Conservation (phyloP, 768 basidiomycete species). For the Astraeus odoratus region DNA sequence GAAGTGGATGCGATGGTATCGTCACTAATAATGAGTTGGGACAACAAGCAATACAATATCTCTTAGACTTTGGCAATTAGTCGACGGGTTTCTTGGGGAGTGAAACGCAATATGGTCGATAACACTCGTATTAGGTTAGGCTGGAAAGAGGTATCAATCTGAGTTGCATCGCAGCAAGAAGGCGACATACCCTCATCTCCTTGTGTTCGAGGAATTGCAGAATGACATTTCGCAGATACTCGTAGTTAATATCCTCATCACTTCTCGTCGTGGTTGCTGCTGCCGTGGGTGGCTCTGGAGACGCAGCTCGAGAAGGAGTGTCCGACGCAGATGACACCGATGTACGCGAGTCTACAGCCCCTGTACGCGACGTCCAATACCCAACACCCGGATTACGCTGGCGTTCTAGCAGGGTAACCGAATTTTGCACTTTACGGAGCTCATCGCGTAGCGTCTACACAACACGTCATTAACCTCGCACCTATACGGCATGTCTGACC, state of each 20-base stretch:
- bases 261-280: constrained; percentile 29
- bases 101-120: constrained; percentile 89
- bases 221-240: constrained; percentile 94
- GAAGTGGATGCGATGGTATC: no score
- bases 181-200: constrained; percentile 82
- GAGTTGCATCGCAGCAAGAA: neutral
- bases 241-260: constrained; percentile 92
- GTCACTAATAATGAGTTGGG: no score
- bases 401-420: constrained; percentile 80
- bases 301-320: constrained; percentile 28
- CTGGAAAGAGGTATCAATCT: constrained; percentile 31
- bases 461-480: constrained; percentile 5
- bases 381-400: constrained; percentile 93
- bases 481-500: constrained; percentile 5
- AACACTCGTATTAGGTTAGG: constrained; percentile 88
- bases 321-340: constrained; percentile 39
- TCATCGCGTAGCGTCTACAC: constrained; percentile 84
- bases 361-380: constrained; percentile 65
- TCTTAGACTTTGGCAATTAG: constrained; percentile 77
- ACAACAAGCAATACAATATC: neutral
- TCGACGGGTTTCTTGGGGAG: constrained; percentile 88
- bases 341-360: constrained; percentile 27
- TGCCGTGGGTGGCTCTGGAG: constrained; percentile 30
- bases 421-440: constrained; percentile 90
- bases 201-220: constrained; percentile 97